Base-by-base conservation (phyloP, 1,284 basidiomycete genomes). In the Chalciporus piperatoides region DNA sequence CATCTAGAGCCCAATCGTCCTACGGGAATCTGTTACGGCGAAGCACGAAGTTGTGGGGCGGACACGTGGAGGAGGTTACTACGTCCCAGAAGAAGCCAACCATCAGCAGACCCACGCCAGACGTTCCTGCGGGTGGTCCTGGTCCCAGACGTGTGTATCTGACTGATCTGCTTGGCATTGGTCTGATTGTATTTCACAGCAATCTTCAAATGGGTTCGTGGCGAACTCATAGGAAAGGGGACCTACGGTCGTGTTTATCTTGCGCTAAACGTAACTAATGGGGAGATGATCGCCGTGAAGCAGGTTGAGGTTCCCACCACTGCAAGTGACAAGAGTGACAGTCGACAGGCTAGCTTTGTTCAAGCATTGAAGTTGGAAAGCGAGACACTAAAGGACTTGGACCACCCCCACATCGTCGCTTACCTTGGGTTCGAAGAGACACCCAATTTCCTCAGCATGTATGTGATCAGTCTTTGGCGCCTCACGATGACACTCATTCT, bases 231-330 rank as follows among this genome's bases (percentile, higher is more conserved):
- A 57, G 97, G 97, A 37, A 93, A 91, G 63, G 97, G 97, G 21
- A 97, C 94, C 4, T 99, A 95, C 63, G 96, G 96, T 6, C 83
- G 90, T 44, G 97, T 99, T 25, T 99, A 97, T 64, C 82, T 98
- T 43, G 97, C 93, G 15, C 75, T 99, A 55, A 99, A 99, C 68
- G 92, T 91, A n/a, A 96, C 92, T 1, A 97, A 95, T 0, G 96
- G 96, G 49, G 96, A 99, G 70, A 96, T 98, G 90, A 95, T 99
- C 60, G 97, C 97, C 6, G 97, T 99, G 58, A 99, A 99, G 71
- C 97, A 99, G 71, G 97, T 99, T 43, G 96, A 98, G 69, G 79
- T 96, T 51, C 95, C 96, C 1, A 83, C 84, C 44, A 96, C 93
- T 1, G 83, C 86, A 11, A 90, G 86, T 59, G 96, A 99, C 71